Percentiles rank a stretch among this genome's conserved stretches.
phyloP scores from a whole-genome alignment of 2,329 filamentous ascomycete species.

The Fusarium pseudograminearum region DNA sequence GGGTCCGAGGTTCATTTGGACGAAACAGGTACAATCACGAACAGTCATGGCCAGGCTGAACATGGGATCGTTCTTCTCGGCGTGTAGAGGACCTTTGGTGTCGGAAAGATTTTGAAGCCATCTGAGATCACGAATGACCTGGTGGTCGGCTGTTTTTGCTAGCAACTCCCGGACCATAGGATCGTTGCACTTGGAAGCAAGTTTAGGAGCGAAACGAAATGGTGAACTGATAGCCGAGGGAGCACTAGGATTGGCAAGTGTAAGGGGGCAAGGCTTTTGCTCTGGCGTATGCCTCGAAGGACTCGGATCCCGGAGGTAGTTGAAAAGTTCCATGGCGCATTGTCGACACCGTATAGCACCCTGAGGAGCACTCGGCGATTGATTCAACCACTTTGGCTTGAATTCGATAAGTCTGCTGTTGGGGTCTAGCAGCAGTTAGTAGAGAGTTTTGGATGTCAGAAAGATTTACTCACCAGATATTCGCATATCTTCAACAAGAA shows the following conservation, averaged over 20 bases:
- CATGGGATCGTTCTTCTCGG: slow-evolving; percentile 56
- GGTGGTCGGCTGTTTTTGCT: slow-evolving; percentile 50
- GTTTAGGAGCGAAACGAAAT: slow-evolving; percentile 55
- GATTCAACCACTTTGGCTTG: slow-evolving; percentile 86
- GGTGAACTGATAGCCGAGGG: slow-evolving; percentile 59
- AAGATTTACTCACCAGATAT: slow-evolving; percentile 47
- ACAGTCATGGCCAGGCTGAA: slow-evolving; percentile 82
- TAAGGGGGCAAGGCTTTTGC: slow-evolving; percentile 72
- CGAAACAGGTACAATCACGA: slow-evolving; percentile 81
- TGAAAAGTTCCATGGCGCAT: slow-evolving; percentile 69
- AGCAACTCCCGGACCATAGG: slow-evolving; percentile 42
- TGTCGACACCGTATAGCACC: slow-evolving; percentile 76
- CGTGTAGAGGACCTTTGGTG: slow-evolving; percentile 57
- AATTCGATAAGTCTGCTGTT: slow-evolving; percentile 72
- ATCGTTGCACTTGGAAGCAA: slow-evolving; percentile 32
- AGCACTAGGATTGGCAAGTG: slow-evolving; percentile 67
- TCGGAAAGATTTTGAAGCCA: slow-evolving; percentile 59
- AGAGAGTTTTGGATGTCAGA: background rate
- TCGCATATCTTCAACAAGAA: slow-evolving; percentile 80
- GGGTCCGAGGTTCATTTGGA: slow-evolving; percentile 63
- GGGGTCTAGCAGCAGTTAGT: slow-evolving; percentile 42
- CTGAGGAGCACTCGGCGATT: slow-evolving; percentile 77
- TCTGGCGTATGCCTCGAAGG: slow-evolving; percentile 52
- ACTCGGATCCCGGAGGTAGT: slow-evolving; percentile 51
- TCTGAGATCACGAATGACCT: slow-evolving; percentile 52